Base-by-base conservation (phyloP, 2,329 filamentous ascomycete species). In the Xylaria polymorpha region DNA sequence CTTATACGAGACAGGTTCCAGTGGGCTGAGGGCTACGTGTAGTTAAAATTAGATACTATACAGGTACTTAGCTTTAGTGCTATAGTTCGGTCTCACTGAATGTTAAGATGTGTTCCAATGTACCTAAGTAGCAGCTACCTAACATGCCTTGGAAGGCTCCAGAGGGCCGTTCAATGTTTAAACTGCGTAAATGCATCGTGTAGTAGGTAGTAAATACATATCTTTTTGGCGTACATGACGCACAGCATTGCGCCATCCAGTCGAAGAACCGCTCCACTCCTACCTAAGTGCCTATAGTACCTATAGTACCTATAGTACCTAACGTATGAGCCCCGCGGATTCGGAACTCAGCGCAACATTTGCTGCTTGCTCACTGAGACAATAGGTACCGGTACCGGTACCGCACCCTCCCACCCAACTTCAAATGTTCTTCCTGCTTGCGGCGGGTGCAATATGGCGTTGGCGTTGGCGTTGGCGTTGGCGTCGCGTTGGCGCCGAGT, bases 1-100 rank as follows among this genome's bases (percentile, higher is more conserved):
- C 5, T 0, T 43, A 66, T 66, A 66, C 64, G 64, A 61, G 39
- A 18, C 46, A 55, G 1, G 18, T 35, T 18, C 25, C 4, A 29
- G 25, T 62, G 37, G 50, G 35, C 39, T 18, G 29, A 56, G 15
- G 15, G 9, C 29, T 18, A 41, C 58, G 41, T 14, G 32, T 22
- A 22, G 63, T 46, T 66, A 61, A 61, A 66, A 53, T 66, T 66
- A 66, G 63, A 61, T n/a, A 46, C 35, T 41, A 41, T 20, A 32
- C 8, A 9, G 29, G 20, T 18, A 50, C 46, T 20, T 50, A 12
- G 20, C 12, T 25, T 44, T 7, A 25, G 35, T 37, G 35, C 35
- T 20, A 14, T 6, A 14, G 46, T 48, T 15, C 44, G 22, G 22
- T 58, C 22, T 25, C 14, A 18, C n/a, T n/a, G 25, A 29, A 29